Evolutionary conservation across 805 yeast species (phyloP).

Genomic region (Saturnispora kantuleensis): DNA sequence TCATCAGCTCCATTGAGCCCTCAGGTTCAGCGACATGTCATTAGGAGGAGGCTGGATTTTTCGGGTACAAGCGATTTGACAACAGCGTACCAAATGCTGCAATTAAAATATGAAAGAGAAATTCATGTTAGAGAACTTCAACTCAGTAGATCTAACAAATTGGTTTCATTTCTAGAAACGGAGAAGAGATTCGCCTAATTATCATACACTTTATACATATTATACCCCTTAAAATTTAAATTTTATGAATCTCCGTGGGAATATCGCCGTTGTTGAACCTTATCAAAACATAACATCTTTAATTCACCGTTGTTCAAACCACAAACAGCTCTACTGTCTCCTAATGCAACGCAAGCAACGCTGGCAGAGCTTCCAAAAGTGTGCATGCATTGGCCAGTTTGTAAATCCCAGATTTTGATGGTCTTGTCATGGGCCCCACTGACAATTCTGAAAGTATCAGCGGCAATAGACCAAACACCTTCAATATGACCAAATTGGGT

Average conservation of each 20-base stretch:
- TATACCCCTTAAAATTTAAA: background rate
- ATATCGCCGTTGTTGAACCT: background rate
- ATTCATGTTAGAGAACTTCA: background rate
- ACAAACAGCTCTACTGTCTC: slow-evolving; percentile 82
- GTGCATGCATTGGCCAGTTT: slow-evolving; percentile 88
- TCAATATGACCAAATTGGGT: slow-evolving; percentile 97
- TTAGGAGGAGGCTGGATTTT: background rate
- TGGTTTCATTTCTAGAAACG: background rate
- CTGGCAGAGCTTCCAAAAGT: slow-evolving; percentile 69
- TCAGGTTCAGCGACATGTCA: background rate
- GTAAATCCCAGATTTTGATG: slow-evolving; percentile 92
- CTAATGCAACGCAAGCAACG: slow-evolving; percentile 67
- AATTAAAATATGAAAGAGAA: background rate
- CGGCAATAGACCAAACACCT: slow-evolving; percentile 96
- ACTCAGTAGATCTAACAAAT: background rate
- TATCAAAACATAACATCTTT: slow-evolving; percentile 72
- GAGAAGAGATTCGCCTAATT: background rate
- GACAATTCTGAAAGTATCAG: slow-evolving; percentile 89
- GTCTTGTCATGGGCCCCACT: slow-evolving; percentile 90
- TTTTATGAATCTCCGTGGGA: background rate
- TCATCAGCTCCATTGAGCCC: slow-evolving; percentile 4
- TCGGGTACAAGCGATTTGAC: background rate
- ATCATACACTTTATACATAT: background rate
- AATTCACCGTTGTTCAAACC: slow-evolving; percentile 86
- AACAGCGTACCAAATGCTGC: background rate